Evolutionary conservation across 208 protist species (phyloP), one percentile per base, ranked within the genome.

Genomic region (Leishmania arabica): DNA sequence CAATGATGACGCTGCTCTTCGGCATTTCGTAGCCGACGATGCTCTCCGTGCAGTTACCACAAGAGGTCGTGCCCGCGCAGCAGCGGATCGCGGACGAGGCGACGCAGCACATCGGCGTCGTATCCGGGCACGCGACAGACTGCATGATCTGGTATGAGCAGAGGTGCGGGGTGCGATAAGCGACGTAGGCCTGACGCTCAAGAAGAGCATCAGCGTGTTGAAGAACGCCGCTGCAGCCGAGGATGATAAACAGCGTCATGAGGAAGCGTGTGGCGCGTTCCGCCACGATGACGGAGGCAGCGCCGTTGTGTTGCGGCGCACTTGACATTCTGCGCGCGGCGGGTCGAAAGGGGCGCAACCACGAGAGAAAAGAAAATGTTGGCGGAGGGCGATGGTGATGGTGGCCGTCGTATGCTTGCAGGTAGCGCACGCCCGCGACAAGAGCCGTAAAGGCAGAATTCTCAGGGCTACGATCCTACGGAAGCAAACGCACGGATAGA

Each of bases 1-100:
- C 79, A 34, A 90, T n/a, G 27, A 82, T 70, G 56, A 86, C 81
- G 40, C 78, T 86, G 51, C 78, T 84, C n/a, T 77, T 40, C 19
- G 87, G 78, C 80, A 90, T 84, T 49, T 87, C 74, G 78, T 86
- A 90, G 37, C 87, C 82, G 13, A 81, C 82, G 24, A 82, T 34
- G 54, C 27, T 47, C 4, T 82, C 51, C 0, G 78, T 86, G 84
- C 84, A 87, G 69, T 75, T 75, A 17, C 84, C 84, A 72, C 82
- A 88, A n/a, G 81, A 78, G 21, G 68, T 84, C 40, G 66, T 68
- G 56, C 51, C 71, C 13, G 77, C 45, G 47, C 87, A 90, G 84
- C 87, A 90, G 64, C 83, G 84, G 13, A 90, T 73, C 0, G 80
- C 77, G 1, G 78, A 86, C 4, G 78, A 82, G n/a, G 49, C 51